Percentiles rank a stretch among this genome's conserved stretches.
Evolutionary conservation across 176 grass and related monocot genomes (phyloP).

Genomic region (Musa schizocarpa): DNA sequence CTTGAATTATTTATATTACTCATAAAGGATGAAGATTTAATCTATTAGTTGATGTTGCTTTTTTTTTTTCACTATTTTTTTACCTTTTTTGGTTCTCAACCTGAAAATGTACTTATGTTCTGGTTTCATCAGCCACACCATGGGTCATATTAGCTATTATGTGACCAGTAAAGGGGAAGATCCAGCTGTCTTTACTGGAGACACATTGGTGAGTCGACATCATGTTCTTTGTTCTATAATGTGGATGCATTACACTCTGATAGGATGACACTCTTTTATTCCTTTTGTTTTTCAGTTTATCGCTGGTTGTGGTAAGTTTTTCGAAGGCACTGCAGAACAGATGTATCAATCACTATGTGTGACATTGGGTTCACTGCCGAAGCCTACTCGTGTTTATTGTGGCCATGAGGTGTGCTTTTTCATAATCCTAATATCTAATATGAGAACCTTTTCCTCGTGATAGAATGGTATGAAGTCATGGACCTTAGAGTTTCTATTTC

Average conservation of each 20-base stretch:
- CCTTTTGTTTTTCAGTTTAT: constrained; percentile 44
- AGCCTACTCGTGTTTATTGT: constrained; percentile 86
- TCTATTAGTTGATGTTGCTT: not conserved
- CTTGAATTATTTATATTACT: not conserved
- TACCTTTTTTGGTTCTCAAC: not conserved
- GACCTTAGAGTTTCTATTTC: no score
- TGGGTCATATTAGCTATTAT: constrained; percentile 93
- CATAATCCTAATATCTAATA: constrained; percentile 3
- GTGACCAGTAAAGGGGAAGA: constrained; percentile 55
- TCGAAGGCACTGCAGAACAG: constrained; percentile 91
- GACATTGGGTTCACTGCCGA: constrained; percentile 79
- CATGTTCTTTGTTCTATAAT: not conserved
- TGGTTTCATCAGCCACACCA: constrained; percentile 58
- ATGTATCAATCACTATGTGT: constrained; percentile 91
- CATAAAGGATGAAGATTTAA: not conserved
- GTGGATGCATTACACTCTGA: not conserved
- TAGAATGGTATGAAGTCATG: not conserved
- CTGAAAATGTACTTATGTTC: constrained; percentile 8
- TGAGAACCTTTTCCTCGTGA: not conserved
- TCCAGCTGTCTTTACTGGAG: constrained; percentile 86
- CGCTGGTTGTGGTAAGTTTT: constrained; percentile 91
- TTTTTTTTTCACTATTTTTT: not conserved
- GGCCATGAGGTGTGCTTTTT: constrained; percentile 66
- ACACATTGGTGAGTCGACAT: constrained; percentile 70
- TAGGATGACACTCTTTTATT: constrained; percentile 2